phyloP scores from a whole-genome alignment of 495 filamentous ascomycete genomes.

The Entonaema liquescens region DNA sequence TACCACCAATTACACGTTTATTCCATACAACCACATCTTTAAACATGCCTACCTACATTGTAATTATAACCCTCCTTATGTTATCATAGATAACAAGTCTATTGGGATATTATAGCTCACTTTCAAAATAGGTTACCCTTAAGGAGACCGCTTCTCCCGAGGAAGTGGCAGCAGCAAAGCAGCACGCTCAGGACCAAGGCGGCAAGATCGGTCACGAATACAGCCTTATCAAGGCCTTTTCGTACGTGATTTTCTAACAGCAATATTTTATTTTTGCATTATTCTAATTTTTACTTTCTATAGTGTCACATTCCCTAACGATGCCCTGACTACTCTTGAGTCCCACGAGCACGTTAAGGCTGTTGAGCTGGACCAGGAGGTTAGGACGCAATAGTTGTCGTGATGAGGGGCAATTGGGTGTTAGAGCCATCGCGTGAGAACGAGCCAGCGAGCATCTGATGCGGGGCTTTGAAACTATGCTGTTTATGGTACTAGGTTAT shows the following conservation, averaged over 20 bases:
- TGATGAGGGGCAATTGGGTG: conserved; percentile 35
- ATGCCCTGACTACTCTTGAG: conserved; percentile 67
- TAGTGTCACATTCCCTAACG: conserved; percentile 79
- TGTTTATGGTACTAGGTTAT: neutral
- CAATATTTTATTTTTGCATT: neutral
- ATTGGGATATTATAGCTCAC: conserved; percentile 16
- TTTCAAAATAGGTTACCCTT: conserved; percentile 71
- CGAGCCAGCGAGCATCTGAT: conserved; percentile 22
- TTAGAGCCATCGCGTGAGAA: conserved; percentile 7
- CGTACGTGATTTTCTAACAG: conserved; percentile 64
- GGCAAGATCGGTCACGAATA: conserved; percentile 86
- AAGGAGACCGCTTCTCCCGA: conserved; percentile 69
- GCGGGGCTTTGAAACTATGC: conserved; percentile 22
- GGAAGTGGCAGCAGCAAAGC: conserved; percentile 79
- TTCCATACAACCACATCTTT: conserved; percentile 27
- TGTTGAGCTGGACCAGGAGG: conserved; percentile 76
- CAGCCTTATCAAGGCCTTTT: conserved; percentile 87
- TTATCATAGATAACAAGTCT: conserved; percentile 17
- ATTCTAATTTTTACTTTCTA: neutral
- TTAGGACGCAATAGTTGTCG: conserved; percentile 72
- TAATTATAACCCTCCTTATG: conserved; percentile 49
- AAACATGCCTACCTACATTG: conserved; percentile 78
- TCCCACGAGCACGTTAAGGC: conserved; percentile 71
- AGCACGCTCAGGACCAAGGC: conserved; percentile 71
- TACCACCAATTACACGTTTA: conserved; percentile 28